Conservation (phyloP, 2,329 filamentous ascomycete genomes). For the Grosmannia clavigera region DNA sequence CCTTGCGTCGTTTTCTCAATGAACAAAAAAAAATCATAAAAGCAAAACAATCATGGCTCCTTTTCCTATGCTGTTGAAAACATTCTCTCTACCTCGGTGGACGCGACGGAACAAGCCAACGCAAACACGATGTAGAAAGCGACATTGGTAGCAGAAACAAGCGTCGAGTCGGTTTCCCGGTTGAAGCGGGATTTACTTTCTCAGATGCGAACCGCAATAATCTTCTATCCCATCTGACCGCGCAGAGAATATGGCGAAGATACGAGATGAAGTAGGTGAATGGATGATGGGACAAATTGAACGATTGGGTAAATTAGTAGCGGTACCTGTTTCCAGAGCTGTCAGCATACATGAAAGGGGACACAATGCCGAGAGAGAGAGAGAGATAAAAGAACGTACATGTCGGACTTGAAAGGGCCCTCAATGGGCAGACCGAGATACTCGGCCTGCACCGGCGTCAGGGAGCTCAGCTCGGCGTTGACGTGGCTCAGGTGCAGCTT, state of each 20-base stretch:
- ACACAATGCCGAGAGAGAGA: not conserved
- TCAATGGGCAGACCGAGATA: constrained; percentile 79
- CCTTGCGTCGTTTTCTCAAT: not conserved
- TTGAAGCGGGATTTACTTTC: constrained; percentile 3
- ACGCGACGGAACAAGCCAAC: not conserved
- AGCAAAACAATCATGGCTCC: constrained; percentile 8
- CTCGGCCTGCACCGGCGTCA: constrained; percentile 79
- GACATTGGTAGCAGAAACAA: not conserved
- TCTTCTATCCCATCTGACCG: not conserved
- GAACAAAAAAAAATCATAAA: constrained; percentile 1
- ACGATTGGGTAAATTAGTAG: constrained; percentile 38
- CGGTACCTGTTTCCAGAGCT: constrained; percentile 38
- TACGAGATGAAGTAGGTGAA: not conserved
- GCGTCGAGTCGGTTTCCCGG: not conserved
- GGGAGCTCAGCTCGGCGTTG: constrained; percentile 84
- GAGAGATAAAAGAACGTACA: constrained; percentile 42
- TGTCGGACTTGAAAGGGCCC: constrained; percentile 94
- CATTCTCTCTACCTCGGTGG: constrained; percentile 10
- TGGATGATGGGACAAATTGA: constrained; percentile 26
- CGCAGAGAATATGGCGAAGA: not conserved
- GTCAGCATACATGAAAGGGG: not conserved
- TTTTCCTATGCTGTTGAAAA: constrained; percentile 19
- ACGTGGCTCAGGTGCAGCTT: constrained; percentile 84
- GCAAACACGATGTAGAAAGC: not conserved
- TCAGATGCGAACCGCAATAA: not conserved